A percentile compares a stretch with the other conserved stretches of the same genome.
These are phyloP conservation scores for Claviceps humidiphila DNA, from an alignment of 2,329 filamentous ascomycete species.

Conservation along the genomic window DNA sequence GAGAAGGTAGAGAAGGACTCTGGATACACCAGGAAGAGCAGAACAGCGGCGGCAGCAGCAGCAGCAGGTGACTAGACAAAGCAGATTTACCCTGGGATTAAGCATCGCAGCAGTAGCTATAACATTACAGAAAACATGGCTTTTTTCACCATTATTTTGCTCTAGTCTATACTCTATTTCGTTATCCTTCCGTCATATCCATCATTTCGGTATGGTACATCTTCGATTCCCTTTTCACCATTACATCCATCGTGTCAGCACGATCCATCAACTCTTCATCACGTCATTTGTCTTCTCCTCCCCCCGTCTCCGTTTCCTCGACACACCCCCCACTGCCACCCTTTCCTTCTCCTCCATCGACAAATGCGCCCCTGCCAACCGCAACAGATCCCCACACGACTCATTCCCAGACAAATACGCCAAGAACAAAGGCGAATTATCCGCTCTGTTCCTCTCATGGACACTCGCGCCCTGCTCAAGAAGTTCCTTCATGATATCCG, in stretches of 20 bases:
- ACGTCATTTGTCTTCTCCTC: too few species aligned
- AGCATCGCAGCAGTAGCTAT: neutral
- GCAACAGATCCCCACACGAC: slow-evolving; percentile 40
- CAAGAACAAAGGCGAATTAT: slow-evolving; percentile 53
- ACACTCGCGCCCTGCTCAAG: slow-evolving; percentile 52
- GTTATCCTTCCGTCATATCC: slow-evolving; percentile 13
- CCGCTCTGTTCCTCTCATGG: slow-evolving; percentile 49
- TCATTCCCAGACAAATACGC: slow-evolving; percentile 44
- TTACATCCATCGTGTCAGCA: too few species aligned
- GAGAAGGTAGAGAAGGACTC: slow-evolving; percentile 5
- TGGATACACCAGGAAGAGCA: slow-evolving; percentile 6
- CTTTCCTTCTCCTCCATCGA: slow-evolving; percentile 28
- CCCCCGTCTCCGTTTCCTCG: too few species aligned
- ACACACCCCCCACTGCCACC: slow-evolving; percentile 8
- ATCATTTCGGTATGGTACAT: slow-evolving; percentile 17
- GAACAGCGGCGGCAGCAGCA: neutral
- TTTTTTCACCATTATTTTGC: neutral
- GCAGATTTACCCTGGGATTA: neutral
- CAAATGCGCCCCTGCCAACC: slow-evolving; percentile 46
- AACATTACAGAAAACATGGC: slow-evolving; percentile 1
- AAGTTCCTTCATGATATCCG: slow-evolving; percentile 44
- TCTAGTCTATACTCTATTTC: neutral
- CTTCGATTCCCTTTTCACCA: too few species aligned
- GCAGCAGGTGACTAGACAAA: neutral
- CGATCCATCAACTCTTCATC: too few species aligned